Base-by-base conservation (phyloP, 352 stramenopile species). In the Phytophthora multivora region DNA sequence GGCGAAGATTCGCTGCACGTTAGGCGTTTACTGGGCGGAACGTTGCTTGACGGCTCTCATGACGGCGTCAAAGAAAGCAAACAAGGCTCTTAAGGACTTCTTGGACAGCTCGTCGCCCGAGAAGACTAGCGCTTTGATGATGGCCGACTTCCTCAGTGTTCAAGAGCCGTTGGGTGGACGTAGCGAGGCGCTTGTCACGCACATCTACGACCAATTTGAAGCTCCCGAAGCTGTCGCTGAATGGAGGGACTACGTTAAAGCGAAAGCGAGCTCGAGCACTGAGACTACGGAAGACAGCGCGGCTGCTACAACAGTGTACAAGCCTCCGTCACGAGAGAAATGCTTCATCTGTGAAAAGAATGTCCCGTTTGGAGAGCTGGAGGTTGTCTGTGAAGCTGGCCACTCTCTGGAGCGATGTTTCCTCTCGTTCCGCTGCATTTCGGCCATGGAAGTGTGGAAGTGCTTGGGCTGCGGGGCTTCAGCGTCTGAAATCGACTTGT, bases 121-220 rank as follows among this genome's bases (percentile, higher is more conserved):
- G 35, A 78, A 69, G 9, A 80, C 65, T 12, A 88, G 78, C n/a
- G 83, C 83, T 4, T 48, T 95, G 51, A 56, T 75, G 26, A 93
- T 95, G 86, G 83, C 82, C 5, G 86, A 95, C 41, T 88, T 88
- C 43, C 69, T 95, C n/a, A 90, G 80, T 58, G 76, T 91, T 1
- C 77, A 92, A 45, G 15, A 50, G 30, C 70, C 70, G n/a, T 49
- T 90, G 46, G 74, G 51, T 21, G 23, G 51, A 15, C 52, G 47
- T 7, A 70, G 53, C 30, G 66, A 83, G 60, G 66, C 58, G 4
- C 43, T 92, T 5, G 67, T 93, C 16, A 86, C 75, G 11, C 69
- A 75, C 12, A 68, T 90, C 28, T 95, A 93, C 60, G 71, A 74
- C 39, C 73, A 81, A 25, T 47, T 92, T 6, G 83, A 79, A 3